Conservation (phyloP, 352 stramenopile genomes). For the Pythium aphanidermatum region DNA sequence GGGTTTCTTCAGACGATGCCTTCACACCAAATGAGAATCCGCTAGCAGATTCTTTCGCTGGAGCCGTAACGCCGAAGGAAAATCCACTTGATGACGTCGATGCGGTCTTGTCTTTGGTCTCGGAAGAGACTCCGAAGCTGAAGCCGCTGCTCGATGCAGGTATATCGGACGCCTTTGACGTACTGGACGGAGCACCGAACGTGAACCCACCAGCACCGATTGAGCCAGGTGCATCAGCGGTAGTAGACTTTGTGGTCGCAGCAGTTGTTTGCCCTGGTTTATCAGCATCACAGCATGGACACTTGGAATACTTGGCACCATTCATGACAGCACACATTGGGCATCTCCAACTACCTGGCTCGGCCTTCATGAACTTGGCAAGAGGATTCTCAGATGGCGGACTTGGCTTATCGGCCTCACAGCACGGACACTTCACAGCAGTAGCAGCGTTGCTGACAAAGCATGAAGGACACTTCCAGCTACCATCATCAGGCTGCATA, state of each 20-base stretch:
- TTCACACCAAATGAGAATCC: not conserved
- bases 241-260: not conserved
- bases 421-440: slow-evolving; percentile 72
- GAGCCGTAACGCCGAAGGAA: not conserved
- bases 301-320: slow-evolving; percentile 47
- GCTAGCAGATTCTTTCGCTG: too few relatives aligned
- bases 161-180: too few relatives aligned
- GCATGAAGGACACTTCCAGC: slow-evolving; percentile 76
- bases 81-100: not conserved
- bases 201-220: slow-evolving; percentile 2
- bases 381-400: slow-evolving; percentile 25
- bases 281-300: slow-evolving; percentile 67
- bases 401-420: slow-evolving; percentile 53
- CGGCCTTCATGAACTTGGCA: slow-evolving; percentile 18
- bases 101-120: not conserved
- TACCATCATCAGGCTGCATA: slow-evolving; percentile 40
- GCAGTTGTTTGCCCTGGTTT: slow-evolving; percentile 36
- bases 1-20: not conserved
- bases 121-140: not conserved
- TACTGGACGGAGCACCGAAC: slow-evolving; percentile 4
- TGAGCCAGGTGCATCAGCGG: not conserved
- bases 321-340: slow-evolving; percentile 71
- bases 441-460: slow-evolving; percentile 55
- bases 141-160: too few relatives aligned
- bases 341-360: slow-evolving; percentile 69